Evolutionary conservation across 805 yeast species (phyloP).

Genomic region (Scheffersomyces spartinae): DNA sequence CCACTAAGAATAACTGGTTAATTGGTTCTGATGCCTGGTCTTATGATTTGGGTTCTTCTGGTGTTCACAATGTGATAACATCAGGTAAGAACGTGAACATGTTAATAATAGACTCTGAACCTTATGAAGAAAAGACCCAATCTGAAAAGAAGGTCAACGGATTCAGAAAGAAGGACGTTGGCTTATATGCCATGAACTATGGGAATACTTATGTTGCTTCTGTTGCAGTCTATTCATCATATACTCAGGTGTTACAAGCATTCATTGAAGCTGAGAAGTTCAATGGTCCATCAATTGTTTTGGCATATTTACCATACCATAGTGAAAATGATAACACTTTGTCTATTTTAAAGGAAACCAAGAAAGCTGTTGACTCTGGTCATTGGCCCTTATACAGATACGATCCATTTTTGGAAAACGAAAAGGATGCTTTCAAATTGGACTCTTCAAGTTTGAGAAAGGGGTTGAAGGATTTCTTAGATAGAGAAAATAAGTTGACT

Average conservation of each 20-base stretch:
- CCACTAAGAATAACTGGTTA: constrained; percentile 57
- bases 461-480: constrained; percentile 69
- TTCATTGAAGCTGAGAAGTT: constrained; percentile 81
- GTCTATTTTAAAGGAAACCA: constrained; percentile 73
- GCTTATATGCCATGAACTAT: constrained; percentile 88
- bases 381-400: constrained; percentile 92
- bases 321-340: constrained; percentile 58
- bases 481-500: constrained; percentile 81
- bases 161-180: constrained; percentile 79
- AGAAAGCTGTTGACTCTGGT: constrained; percentile 85
- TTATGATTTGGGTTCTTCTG: constrained; percentile 83
- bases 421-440: constrained; percentile 53
- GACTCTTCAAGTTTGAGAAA: constrained; percentile 77
- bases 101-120: constrained; percentile 80
- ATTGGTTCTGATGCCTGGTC: constrained; percentile 95
- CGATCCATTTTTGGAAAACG: constrained; percentile 48
- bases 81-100: constrained; percentile 72
- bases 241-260: constrained; percentile 85
- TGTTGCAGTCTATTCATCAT: constrained; percentile 86
- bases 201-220: constrained; percentile 88
- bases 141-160: constrained; percentile 24
- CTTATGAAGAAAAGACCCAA: constrained; percentile 32
- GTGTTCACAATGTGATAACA: constrained; percentile 74
- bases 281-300: constrained; percentile 82
- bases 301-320: constrained; percentile 78